Evolutionary conservation across 2,329 filamentous ascomycete genomes (phyloP).

Genomic region (Zasmidium citrigriseum): DNA sequence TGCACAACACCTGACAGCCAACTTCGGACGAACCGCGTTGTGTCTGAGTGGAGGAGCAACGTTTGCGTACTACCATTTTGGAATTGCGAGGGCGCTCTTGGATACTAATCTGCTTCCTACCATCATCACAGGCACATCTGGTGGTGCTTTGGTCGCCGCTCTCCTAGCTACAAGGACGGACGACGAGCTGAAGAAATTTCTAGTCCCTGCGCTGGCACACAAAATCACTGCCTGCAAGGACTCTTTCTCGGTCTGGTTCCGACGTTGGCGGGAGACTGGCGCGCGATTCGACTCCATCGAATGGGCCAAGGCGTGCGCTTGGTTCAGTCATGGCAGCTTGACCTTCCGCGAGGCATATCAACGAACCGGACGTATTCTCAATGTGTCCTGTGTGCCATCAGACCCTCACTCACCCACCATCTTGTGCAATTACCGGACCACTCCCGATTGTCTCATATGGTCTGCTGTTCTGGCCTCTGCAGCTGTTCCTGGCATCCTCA

Average conservation of each 20-base stretch:
- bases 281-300: constrained; percentile 91
- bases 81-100: constrained; percentile 83
- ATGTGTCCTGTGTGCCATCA: constrained; percentile 92
- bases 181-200: constrained; percentile 79
- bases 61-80: constrained; percentile 96
- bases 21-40: constrained; percentile 88
- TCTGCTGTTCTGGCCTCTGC: constrained; percentile 92
- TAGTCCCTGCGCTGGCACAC: constrained; percentile 83
- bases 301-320: constrained; percentile 81
- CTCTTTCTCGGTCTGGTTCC: constrained; percentile 71
- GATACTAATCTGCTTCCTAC: constrained; percentile 84
- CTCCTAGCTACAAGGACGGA: constrained; percentile 88
- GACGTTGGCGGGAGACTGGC: constrained; percentile 87
- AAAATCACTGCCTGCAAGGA: constrained; percentile 87
- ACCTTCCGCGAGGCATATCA: constrained; percentile 96
- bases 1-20: constrained; percentile 86
- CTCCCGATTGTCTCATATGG: constrained; percentile 97
- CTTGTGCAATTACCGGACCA: constrained; percentile 91
- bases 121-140: constrained; percentile 95
- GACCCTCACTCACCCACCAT: constrained; percentile 93
- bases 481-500: constrained; percentile 92
- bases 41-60: constrained; percentile 91
- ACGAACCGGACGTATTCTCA: constrained; percentile 88
- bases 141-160: constrained; percentile 85
- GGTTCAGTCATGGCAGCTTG: constrained; percentile 89